Base-by-base conservation (phyloP, 2,329 filamentous ascomycete species). In the Chrysoporthe cubensis region DNA sequence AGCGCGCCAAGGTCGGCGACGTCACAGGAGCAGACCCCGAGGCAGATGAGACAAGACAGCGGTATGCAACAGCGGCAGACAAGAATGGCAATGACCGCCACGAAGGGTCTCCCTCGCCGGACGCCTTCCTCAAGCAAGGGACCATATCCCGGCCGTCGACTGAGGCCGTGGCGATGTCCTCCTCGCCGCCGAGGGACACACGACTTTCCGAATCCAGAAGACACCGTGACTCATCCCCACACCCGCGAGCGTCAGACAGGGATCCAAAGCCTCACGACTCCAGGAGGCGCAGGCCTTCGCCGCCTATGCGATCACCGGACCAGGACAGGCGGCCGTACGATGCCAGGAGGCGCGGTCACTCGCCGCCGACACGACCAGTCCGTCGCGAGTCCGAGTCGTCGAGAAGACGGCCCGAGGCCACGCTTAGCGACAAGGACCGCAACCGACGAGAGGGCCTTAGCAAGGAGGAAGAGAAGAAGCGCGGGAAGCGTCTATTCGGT, bases 401-500 rank as follows among this genome's bases (percentile, higher is more conserved):
- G 63, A 71, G 44, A 68, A 60, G 44, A 70, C 37, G 66, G 60
- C 52, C 52, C 50, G 56, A 16, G 44, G 46, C 9, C 32, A 60
- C 26, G 26, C 32, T 59, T 14, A 34, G 44, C 37, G 68, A 69
- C 21, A 59, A 66, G 65, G 59, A 70, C 42, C 61, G 73, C 66
- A 75, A 79, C 64, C 77, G 79, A 62, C 80, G 82, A 62, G 80
- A 77, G 71, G 82, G 77, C 66, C 79, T 84, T 63, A 80, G 37
- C 54, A 65, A 83, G 40, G 82, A 89, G 67, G 91, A 96, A 74
- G 95, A 98, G 76, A 93, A 90, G 78, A 93, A 92, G 76, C 90
- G 95, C 48, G 92, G 92, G 32, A 91, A 92, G 78, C 87, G 95
- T 64, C 84, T 98, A 69, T 97, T 97, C 76, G 94, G 95, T 70